A percentile compares a stretch with the other conserved stretches of the same genome.
These are phyloP conservation scores for Solanum okadae DNA, from an alignment of 257 asterid genomes.

Conservation along the genomic window DNA sequence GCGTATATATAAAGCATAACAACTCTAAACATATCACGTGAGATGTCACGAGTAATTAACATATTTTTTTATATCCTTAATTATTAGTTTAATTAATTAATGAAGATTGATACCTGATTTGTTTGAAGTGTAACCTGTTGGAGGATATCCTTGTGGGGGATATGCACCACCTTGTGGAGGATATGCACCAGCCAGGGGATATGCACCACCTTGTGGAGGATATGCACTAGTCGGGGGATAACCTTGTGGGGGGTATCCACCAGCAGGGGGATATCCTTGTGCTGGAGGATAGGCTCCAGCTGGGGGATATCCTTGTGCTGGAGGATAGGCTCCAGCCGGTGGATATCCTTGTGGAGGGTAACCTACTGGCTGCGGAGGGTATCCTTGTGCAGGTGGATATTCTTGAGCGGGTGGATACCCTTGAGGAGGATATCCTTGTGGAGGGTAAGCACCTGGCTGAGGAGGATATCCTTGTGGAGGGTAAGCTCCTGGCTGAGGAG, in stretches of 20 bases:
- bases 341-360: background rate
- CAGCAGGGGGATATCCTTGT: background rate
- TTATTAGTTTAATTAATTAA: background rate
- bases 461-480: background rate
- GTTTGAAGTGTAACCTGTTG: background rate
- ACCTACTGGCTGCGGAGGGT: background rate
- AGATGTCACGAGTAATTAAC: too few species aligned
- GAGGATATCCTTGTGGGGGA: background rate
- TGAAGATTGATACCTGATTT: background rate
- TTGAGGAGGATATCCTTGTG: background rate
- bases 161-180: background rate
- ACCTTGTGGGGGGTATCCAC: background rate
- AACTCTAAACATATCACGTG: background rate
- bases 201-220: background rate
- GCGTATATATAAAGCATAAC: background rate
- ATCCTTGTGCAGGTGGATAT: background rate
- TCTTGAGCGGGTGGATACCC: background rate
- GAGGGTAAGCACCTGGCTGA: background rate
- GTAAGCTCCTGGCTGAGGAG: background rate
- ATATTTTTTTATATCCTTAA: background rate
- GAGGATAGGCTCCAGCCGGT: background rate
- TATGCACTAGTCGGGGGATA: background rate
- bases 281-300: background rate
- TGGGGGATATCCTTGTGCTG: background rate
- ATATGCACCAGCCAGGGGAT: background rate